phyloP scores from a whole-genome alignment of 495 filamentous ascomycete genomes.

The Venustampulla echinocandica region DNA sequence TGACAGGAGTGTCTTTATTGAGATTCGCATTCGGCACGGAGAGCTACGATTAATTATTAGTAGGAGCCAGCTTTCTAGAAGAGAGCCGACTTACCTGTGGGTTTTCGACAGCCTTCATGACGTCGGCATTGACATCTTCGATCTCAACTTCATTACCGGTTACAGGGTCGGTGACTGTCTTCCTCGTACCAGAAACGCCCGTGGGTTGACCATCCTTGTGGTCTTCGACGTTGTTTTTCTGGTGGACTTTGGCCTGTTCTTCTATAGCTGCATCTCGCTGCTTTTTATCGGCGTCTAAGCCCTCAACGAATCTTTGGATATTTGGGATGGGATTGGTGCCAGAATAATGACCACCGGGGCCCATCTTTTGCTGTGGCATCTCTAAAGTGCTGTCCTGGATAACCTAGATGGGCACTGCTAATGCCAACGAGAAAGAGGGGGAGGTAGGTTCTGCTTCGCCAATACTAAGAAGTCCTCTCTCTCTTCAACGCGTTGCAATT shows the following conservation, averaged over 20 bases:
- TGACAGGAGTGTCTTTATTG: constrained; percentile 52
- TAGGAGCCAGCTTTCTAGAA: background rate
- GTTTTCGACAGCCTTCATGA: constrained; percentile 62
- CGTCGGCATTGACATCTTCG: constrained; percentile 64
- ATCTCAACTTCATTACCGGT: constrained; percentile 83
- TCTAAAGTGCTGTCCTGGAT: too few relatives aligned
- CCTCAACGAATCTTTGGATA: constrained; percentile 72
- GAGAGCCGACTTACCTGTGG: constrained; percentile 45
- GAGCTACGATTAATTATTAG: constrained; percentile 37
- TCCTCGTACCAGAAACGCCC: constrained; percentile 38
- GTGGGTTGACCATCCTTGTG: constrained; percentile 33
- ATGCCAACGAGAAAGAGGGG: too few relatives aligned
- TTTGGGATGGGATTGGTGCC: constrained; percentile 74
- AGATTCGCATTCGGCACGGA: constrained; percentile 89
- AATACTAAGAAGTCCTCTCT: too few relatives aligned
- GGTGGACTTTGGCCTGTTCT: constrained; percentile 34
- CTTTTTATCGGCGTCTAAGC: constrained; percentile 69
- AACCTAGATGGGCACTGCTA: too few relatives aligned
- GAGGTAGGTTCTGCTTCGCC: too few relatives aligned
- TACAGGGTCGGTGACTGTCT: constrained; percentile 75
- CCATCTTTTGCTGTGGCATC: constrained; percentile 8
- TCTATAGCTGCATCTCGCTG: constrained; percentile 63
- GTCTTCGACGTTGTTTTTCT: constrained; percentile 30
- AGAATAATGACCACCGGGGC: constrained; percentile 46
- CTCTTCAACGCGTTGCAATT: too few relatives aligned